Conservation (phyloP, 768 basidiomycete species). For the Cystobasidium tubakii region DNA sequence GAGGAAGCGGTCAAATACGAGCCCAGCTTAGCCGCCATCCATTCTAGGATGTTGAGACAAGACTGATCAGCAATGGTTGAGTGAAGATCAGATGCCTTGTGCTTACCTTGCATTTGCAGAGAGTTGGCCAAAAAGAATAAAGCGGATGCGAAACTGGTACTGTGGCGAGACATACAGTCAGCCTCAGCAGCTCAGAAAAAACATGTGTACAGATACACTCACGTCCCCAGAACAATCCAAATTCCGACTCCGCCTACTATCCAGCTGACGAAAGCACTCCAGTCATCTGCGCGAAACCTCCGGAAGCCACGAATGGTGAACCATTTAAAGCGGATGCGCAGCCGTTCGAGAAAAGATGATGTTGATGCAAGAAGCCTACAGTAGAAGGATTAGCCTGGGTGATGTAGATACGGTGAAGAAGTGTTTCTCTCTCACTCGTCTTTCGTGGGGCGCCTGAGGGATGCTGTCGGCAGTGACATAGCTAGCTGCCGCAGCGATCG, state of each 20-base stretch:
- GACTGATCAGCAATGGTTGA: conserved; percentile 4
- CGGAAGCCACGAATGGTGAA: conserved; percentile 90
- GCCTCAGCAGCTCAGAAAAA: no score
- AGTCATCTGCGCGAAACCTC: conserved; percentile 91
- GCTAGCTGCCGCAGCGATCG: conserved; percentile 13
- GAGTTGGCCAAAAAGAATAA: conserved; percentile 84
- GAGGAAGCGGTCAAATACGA: conserved; percentile 89
- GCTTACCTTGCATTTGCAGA: conserved; percentile 70
- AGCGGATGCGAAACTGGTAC: conserved; percentile 93
- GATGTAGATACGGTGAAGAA: not conserved
- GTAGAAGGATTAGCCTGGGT: not conserved
- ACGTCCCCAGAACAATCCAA: conserved; percentile 94
- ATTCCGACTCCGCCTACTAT: conserved; percentile 90
- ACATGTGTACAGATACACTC: no score
- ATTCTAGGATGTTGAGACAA: conserved; percentile 54
- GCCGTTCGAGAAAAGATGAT: conserved; percentile 80
- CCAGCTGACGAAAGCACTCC: conserved; percentile 92
- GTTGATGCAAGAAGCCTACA: conserved; percentile 66
- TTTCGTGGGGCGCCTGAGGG: conserved; percentile 31
- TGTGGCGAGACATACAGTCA: conserved; percentile 35
- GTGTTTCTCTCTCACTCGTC: conserved; percentile 30
- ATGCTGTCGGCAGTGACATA: conserved; percentile 22
- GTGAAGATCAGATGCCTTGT: not conserved
- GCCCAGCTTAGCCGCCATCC: conserved; percentile 78
- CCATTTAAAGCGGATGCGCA: conserved; percentile 93